These are phyloP conservation scores for Dactylorhiza incarnata DNA, from an alignment of 106 monocot species.

Conservation along the genomic window DNA sequence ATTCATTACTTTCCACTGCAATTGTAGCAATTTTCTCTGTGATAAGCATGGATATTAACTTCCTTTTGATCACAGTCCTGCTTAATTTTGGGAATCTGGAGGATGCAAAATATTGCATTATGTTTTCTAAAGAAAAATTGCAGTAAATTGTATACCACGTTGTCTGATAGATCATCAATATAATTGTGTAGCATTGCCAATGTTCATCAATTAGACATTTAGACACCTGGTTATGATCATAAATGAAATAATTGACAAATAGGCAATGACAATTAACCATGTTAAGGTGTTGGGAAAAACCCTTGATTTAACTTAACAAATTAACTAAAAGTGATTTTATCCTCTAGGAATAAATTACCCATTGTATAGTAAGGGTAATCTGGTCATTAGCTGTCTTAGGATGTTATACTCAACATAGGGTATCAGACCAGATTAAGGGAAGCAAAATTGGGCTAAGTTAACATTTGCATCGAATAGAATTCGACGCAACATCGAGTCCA, in stretches of 20 bases:
- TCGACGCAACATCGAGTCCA: too few species aligned
- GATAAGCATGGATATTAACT: conserved; percentile 37
- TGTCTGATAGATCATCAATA: background rate
- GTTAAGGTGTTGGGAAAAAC: too few species aligned
- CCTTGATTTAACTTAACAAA: too few species aligned
- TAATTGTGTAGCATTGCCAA: background rate
- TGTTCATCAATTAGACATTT: background rate
- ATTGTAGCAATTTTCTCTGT: conserved; percentile 66
- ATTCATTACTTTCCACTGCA: conserved; percentile 96
- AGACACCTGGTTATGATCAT: background rate
- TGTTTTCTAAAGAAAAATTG: background rate
- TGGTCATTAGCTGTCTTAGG: too few species aligned
- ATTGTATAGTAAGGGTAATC: too few species aligned
- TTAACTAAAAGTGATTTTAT: too few species aligned
- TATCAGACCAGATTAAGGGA: too few species aligned
- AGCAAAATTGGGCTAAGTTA: too few species aligned
- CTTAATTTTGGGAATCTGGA: conserved; percentile 69
- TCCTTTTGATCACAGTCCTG: conserved; percentile 68
- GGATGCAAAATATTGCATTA: conserved; percentile 6
- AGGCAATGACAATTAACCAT: background rate
- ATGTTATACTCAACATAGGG: too few species aligned
- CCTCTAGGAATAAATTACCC: too few species aligned
- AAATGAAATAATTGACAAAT: background rate
- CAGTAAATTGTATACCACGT: background rate
- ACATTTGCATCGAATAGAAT: too few species aligned